Evolutionary conservation across 768 basidiomycete species (phyloP), one percentile per base, ranked within the genome.

Genomic region (Gloeopeniophorella convolvens): DNA sequence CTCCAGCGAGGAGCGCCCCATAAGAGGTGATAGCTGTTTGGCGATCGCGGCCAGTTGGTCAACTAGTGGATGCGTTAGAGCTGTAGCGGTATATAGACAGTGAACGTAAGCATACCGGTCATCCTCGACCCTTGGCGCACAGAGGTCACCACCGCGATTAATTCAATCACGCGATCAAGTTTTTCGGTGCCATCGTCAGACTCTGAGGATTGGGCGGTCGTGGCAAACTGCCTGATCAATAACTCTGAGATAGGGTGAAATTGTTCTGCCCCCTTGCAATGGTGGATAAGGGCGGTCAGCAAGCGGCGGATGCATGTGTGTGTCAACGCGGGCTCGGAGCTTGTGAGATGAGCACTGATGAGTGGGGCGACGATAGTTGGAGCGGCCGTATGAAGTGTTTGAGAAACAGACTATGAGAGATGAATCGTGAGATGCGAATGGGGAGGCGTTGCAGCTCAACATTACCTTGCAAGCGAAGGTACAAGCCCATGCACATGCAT

Each of bases 211-310:
- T 12, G 61, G 54, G 48, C 23, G 7, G 20, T 37, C 34, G 27
- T 23, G n/a, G 53, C 46, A 34, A 79, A 69, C 34, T 67, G 66
- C 24, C 69, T 62, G 1, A 80, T 61, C 3, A 90, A 57, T 9
- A 77, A 57, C 15, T 86, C 79, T 2, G 75, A 74, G 2, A 89
- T 57, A 0, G 73, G 60, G 4, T 73, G 62, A 62, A 86, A 90
- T 42, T 82, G 76, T 20, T 85, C 80, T 0, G 83, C 66, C 20
- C 72, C 73, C 56, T 83, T 84, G 64, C 84, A 83, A 59, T 95
- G 90, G 61, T 95, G 93, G 16, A 86, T 79, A 10, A 91, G 67
- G 1, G 90, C 83, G 0, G 90, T 94, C 2, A 91, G 67, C 1
- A 84, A 69, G 28, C 90, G 80, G 8, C 86, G 82, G 27, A 89